A percentile compares a stretch with the other conserved stretches of the same genome.
phyloP scores from a whole-genome alignment of 345 rosid species.

The Sisymbrium irio region DNA sequence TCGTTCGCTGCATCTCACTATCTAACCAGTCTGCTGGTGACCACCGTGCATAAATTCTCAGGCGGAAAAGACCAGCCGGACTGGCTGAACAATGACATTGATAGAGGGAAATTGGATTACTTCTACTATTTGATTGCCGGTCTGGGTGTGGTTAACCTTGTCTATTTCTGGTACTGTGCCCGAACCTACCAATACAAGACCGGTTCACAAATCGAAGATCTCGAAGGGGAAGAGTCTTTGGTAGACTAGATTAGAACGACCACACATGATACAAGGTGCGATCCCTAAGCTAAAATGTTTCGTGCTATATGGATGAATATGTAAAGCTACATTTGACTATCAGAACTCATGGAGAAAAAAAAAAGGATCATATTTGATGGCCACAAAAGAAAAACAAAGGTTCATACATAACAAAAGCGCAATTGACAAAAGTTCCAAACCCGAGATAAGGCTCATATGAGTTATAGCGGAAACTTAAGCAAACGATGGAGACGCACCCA shows the following conservation, averaged over 20 bases:
- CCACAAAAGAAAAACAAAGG: not conserved
- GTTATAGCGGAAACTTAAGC: not conserved
- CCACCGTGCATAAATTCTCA: constrained; percentile 39
- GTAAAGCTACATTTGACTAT: not conserved
- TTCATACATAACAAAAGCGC: constrained; percentile 21
- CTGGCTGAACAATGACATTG: constrained; percentile 54
- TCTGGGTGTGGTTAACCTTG: constrained; percentile 44
- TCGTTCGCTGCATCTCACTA: constrained; percentile 43
- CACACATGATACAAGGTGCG: not conserved
- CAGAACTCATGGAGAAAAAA: not conserved
- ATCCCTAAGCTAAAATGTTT: not conserved
- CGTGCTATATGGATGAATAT: not conserved
- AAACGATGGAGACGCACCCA: not conserved
- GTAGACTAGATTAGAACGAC: constrained; percentile 20
- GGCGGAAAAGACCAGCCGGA: constrained; percentile 41
- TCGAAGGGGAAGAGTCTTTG: not conserved
- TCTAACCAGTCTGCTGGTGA: constrained; percentile 38
- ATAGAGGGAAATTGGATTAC: constrained; percentile 56
- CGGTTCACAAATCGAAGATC: constrained; percentile 8
- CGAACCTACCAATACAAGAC: constrained; percentile 45
- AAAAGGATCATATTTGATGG: constrained; percentile 5
- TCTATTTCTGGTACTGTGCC: constrained; percentile 49
- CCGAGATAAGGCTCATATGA: constrained; percentile 12
- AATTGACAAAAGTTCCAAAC: constrained; percentile 19
- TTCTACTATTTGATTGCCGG: constrained; percentile 54